Percentiles rank a stretch among this genome's conserved stretches.
Conservation (phyloP, 805 yeast species). For the Metschnikowia gruessii region DNA sequence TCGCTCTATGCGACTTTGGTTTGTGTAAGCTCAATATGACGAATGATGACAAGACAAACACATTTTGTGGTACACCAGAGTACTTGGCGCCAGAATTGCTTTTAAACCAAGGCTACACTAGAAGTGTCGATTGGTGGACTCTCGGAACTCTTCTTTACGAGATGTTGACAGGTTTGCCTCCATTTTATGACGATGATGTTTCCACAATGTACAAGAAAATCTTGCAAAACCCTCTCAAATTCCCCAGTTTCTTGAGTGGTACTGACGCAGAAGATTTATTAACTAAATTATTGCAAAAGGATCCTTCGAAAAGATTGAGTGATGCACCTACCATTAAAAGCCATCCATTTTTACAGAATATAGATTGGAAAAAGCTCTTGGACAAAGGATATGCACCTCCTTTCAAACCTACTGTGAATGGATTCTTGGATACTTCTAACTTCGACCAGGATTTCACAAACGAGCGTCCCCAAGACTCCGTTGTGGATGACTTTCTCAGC, state of each 20-base stretch:
- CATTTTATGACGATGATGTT: constrained; percentile 92
- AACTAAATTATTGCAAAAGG: constrained; percentile 72
- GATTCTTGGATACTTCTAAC: constrained; percentile 85
- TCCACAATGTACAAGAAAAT: constrained; percentile 93
- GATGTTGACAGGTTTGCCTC: constrained; percentile 96
- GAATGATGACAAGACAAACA: constrained; percentile 79
- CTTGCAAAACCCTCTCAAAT: constrained; percentile 79
- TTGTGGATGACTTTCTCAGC: constrained; percentile 86
- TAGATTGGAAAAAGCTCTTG: constrained; percentile 83
- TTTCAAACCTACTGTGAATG: constrained; percentile 85
- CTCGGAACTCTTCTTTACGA: constrained; percentile 90
- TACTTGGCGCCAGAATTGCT: constrained; percentile 93
- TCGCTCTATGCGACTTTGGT: constrained; percentile 96
- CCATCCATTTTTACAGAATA: constrained; percentile 83
- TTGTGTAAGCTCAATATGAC: constrained; percentile 94
- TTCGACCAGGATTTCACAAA: constrained; percentile 90
- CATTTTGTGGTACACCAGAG: constrained; percentile 98
- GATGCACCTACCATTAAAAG: constrained; percentile 83
- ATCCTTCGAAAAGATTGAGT: constrained; percentile 73
- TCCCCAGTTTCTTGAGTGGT: constrained; percentile 81
- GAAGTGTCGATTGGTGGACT: constrained; percentile 99
- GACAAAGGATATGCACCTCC: constrained; percentile 93
- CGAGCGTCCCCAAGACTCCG: constrained; percentile 93
- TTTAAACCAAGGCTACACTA: constrained; percentile 89
- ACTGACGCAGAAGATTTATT: constrained; percentile 81